Conservation (phyloP, 1,284 basidiomycete genomes). For the Gymnopus androsaceus region DNA sequence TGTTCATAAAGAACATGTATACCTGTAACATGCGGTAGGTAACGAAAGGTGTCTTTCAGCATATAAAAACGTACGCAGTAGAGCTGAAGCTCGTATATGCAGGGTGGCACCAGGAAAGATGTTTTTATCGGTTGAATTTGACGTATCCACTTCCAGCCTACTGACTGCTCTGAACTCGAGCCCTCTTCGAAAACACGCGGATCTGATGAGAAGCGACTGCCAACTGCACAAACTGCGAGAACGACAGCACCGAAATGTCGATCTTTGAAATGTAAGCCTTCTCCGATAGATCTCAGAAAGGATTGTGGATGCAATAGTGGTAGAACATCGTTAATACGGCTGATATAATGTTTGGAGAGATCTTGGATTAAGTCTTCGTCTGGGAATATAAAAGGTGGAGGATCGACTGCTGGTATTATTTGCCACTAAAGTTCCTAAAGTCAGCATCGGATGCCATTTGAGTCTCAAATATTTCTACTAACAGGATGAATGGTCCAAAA, state of each 20-base stretch:
- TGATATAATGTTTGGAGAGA: slow-evolving; percentile 8
- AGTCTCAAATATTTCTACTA: neutral
- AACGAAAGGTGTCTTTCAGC: slow-evolving; percentile 12
- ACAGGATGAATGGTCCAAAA: slow-evolving; percentile 26
- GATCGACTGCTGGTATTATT: neutral
- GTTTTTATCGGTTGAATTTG: slow-evolving; percentile 56
- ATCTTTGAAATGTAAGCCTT: neutral
- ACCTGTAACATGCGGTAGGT: slow-evolving; percentile 24
- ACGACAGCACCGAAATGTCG: slow-evolving; percentile 7
- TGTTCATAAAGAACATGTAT: slow-evolving; percentile 40
- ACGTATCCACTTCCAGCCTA: slow-evolving; percentile 71
- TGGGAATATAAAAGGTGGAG: neutral
- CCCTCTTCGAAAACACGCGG: neutral
- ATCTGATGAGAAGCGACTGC: slow-evolving; percentile 2
- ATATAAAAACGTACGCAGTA: slow-evolving; percentile 19
- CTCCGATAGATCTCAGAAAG: neutral
- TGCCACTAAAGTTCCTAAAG: slow-evolving; percentile 6
- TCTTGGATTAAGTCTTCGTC: neutral
- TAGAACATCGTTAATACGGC: slow-evolving; percentile 1
- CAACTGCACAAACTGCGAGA: slow-evolving; percentile 9
- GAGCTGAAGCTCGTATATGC: slow-evolving; percentile 61
- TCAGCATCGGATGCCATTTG: neutral
- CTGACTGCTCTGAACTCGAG: slow-evolving; percentile 21
- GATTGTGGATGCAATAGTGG: slow-evolving; percentile 9
- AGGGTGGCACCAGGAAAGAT: slow-evolving; percentile 49